phyloP scores from a whole-genome alignment of 2,329 filamentous ascomycete genomes.

The Chrysoporthe cubensis region DNA sequence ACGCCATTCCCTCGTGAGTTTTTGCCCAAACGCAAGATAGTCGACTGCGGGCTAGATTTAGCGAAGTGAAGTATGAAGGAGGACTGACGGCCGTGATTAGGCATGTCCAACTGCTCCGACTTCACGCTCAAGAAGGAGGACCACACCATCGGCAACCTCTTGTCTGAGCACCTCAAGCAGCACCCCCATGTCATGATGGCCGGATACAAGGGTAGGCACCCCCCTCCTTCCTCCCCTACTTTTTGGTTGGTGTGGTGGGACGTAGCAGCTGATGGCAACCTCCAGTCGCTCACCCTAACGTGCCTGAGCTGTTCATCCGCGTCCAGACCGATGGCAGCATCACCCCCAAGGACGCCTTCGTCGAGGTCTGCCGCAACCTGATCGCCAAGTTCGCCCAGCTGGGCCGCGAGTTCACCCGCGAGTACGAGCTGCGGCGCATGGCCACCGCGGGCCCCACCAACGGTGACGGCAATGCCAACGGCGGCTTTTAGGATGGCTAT shows the following conservation, averaged over 20 bases:
- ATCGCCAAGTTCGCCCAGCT: constrained; percentile 81
- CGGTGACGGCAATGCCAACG: constrained; percentile 32
- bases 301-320: constrained; percentile 69
- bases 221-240: constrained; percentile 1
- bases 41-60: neutral
- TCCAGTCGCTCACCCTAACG: constrained; percentile 62
- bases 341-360: constrained; percentile 85
- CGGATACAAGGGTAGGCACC: constrained; percentile 77
- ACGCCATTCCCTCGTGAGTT: constrained; percentile 83
- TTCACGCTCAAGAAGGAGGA: constrained; percentile 97
- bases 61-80: constrained; percentile 15
- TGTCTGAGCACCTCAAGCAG: constrained; percentile 83
- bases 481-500: constrained; percentile 32
- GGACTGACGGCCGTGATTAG: constrained; percentile 48
- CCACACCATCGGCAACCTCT: constrained; percentile 90
- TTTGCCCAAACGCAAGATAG: too few relatives aligned
- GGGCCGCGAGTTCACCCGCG: constrained; percentile 87
- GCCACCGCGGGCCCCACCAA: constrained; percentile 65
- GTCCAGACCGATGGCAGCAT: constrained; percentile 90
- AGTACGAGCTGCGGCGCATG: constrained; percentile 88
- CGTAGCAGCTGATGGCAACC: constrained; percentile 3
- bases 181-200: constrained; percentile 85
- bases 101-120: constrained; percentile 91
- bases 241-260: neutral
- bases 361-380: constrained; percentile 79